Percentiles rank a stretch among this genome's conserved stretches.
These are phyloP conservation scores for Spizellomyces sp. DNA, from an alignment of 192 early-diverging fungal genomes.

Conservation along the genomic window DNA sequence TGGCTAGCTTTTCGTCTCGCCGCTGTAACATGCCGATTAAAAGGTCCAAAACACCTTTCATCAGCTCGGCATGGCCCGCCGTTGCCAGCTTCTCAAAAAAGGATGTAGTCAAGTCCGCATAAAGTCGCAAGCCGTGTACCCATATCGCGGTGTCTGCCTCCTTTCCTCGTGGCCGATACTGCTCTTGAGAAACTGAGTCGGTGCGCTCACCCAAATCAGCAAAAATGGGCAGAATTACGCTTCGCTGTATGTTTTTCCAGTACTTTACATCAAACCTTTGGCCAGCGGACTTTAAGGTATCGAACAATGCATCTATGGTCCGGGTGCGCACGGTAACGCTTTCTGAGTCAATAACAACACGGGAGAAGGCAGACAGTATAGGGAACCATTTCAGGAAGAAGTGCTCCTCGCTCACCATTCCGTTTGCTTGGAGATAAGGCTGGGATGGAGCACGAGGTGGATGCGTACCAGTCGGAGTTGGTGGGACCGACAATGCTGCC, in stretches of 20 bases:
- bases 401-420: slow-evolving; percentile 55
- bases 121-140: slow-evolving; percentile 51
- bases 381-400: slow-evolving; percentile 63
- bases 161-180: not conserved
- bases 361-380: slow-evolving; percentile 55
- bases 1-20: slow-evolving; percentile 54
- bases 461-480: not conserved
- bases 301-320: slow-evolving; percentile 52
- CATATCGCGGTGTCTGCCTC: slow-evolving; percentile 48
- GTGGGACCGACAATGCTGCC: not conserved
- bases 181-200: slow-evolving; percentile 14
- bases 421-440: slow-evolving; percentile 44
- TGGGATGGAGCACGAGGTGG: slow-evolving; percentile 22
- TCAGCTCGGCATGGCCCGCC: slow-evolving; percentile 22
- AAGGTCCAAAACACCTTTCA: slow-evolving; percentile 40
- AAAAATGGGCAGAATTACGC: slow-evolving; percentile 57
- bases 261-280: slow-evolving; percentile 51
- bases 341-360: slow-evolving; percentile 51
- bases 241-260: slow-evolving; percentile 51
- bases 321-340: slow-evolving; percentile 41
- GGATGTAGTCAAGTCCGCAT: slow-evolving; percentile 44
- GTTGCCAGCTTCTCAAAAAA: slow-evolving; percentile 39
- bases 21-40: slow-evolving; percentile 47
- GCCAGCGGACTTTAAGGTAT: slow-evolving; percentile 43
- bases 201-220: slow-evolving; percentile 49